Evolutionary conservation across 768 basidiomycete species (phyloP), one percentile per base, ranked within the genome.

Genomic region (Tulasnella sp.): DNA sequence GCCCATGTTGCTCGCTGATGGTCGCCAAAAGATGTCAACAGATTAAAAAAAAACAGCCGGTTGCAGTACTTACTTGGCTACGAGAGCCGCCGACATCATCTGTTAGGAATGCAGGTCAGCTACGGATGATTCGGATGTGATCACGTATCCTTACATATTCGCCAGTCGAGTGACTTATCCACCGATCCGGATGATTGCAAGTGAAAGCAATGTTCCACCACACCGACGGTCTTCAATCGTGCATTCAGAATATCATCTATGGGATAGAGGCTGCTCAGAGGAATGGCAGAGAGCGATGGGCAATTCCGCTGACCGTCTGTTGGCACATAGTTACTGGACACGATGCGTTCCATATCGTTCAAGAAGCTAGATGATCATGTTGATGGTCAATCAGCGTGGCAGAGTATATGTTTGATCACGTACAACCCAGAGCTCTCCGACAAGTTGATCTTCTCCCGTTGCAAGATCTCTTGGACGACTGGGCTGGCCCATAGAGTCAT

Each of bases 1-100:
- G 60, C 59, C 61, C 61, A 59, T 87, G 85, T 84, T 62, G 85
- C 83, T 55, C 89, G 80, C 57, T 59, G 25, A 27, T 43, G 42
- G 25, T 53, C 53, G 44, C 5, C 24, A 17, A 44, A 51, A 43
- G 9, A 21, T 44, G 21, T 30, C n/a, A 53, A 24, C 17, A 31
- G 42, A 25, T 22, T 53, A 31, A 34, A 10, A 22, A 52, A 52
- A 7, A 52, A n/a, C 43, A 21, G 41, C 38, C 21, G 59, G 41
- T n/a, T n/a, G n/a, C n/a, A n/a, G n/a, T n/a, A 42, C 61, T 19
- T 46, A 49, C 57, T 42, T 62, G 61, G 19, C 59, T 62, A n/a
- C 60, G 58, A 7, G 61, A 60, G 17, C 61, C 61, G 19, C 61
- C 61, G 27, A 62, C 61, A 45, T 62, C 61, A 52, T 60, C 49